A percentile compares a stretch with the other conserved stretches of the same genome.
These are phyloP conservation scores for Aureobasidium sp. DNA, from an alignment of 2,329 filamentous ascomycete species.

Conservation along the genomic window DNA sequence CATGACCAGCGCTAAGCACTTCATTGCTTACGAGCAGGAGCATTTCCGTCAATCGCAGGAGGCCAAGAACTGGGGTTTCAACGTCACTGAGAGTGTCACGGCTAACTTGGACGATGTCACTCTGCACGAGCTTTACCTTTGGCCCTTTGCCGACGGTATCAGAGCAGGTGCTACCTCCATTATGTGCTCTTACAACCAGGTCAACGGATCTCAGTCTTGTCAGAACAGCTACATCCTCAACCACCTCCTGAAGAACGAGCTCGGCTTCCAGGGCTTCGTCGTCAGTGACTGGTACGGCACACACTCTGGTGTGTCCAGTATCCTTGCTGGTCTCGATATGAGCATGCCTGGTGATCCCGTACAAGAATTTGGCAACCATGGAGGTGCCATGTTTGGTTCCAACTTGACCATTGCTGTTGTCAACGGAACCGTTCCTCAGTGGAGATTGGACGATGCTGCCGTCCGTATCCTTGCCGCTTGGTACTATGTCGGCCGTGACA, in stretches of 20 bases:
- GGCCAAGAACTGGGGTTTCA: slow-evolving; percentile 30
- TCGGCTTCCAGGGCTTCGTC: slow-evolving; percentile 61
- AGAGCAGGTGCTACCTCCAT: slow-evolving; percentile 50
- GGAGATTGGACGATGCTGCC: slow-evolving; percentile 38
- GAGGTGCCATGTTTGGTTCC: slow-evolving; percentile 21
- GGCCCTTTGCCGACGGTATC: slow-evolving; percentile 58
- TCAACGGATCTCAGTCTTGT: slow-evolving; percentile 67
- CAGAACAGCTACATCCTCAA: slow-evolving; percentile 59
- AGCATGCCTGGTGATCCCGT: slow-evolving; percentile 51
- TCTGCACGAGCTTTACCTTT: slow-evolving; percentile 44
- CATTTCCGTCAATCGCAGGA: slow-evolving; percentile 32
- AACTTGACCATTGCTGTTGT: slow-evolving; percentile 25
- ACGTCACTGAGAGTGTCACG: slow-evolving; percentile 48
- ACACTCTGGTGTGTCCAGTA: slow-evolving; percentile 56
- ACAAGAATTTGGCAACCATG: slow-evolving; percentile 20
- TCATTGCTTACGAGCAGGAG: slow-evolving; percentile 57
- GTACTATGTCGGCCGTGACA: slow-evolving; percentile 45
- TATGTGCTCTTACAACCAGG: slow-evolving; percentile 58
- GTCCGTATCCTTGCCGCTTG: slow-evolving; percentile 41
- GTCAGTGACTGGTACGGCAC: slow-evolving; percentile 62
- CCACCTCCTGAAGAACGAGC: slow-evolving; percentile 60
- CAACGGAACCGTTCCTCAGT: slow-evolving; percentile 27
- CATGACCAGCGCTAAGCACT: slow-evolving; percentile 44
- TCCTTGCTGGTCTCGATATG: slow-evolving; percentile 58
- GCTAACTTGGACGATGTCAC: slow-evolving; percentile 60